These are phyloP conservation scores for Rhodotorula diobovata DNA, from an alignment of 768 basidiomycete species.

Conservation along the genomic window DNA sequence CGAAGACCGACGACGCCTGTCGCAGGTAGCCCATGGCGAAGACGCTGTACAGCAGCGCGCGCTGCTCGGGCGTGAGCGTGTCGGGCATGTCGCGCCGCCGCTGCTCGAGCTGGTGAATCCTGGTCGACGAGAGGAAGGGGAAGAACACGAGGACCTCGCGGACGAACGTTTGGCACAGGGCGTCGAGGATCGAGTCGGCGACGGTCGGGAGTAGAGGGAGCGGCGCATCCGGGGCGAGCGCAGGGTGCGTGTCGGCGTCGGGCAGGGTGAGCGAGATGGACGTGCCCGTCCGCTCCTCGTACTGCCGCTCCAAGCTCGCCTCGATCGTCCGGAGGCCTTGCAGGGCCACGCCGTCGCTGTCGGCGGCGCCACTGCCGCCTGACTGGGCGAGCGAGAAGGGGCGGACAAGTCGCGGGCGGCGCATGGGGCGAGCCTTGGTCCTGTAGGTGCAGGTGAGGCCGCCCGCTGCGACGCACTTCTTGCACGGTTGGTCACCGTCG, in stretches of 20 bases:
- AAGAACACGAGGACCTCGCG: conserved; percentile 9
- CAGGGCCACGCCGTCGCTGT: neutral
- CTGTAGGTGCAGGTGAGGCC: conserved; percentile 1
- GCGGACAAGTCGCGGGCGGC: neutral
- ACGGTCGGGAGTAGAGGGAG: neutral
- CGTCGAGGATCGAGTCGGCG: neutral
- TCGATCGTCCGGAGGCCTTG: conserved; percentile 5
- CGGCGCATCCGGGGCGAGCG: neutral
- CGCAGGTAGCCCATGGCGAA: conserved; percentile 5
- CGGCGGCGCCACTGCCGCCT: neutral
- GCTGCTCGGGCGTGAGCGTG: conserved; percentile 6
- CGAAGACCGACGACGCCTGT: neutral
- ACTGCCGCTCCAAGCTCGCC: neutral
- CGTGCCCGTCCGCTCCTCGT: neutral
- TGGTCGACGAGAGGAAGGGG: neutral
- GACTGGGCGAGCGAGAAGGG: neutral
- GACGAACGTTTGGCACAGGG: conserved; percentile 2
- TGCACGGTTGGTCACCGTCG: neutral
- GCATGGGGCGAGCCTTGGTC: neutral
- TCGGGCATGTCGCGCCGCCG: neutral
- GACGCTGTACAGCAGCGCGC: conserved; percentile 3
- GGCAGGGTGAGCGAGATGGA: conserved; percentile 11
- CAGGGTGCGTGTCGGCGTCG: conserved; percentile 4
- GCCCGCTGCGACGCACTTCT: neutral
- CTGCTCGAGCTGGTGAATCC: conserved; percentile 1